Evolutionary conservation across 1,139 yeast species (phyloP).

Genomic region (Yarrowia galli): DNA sequence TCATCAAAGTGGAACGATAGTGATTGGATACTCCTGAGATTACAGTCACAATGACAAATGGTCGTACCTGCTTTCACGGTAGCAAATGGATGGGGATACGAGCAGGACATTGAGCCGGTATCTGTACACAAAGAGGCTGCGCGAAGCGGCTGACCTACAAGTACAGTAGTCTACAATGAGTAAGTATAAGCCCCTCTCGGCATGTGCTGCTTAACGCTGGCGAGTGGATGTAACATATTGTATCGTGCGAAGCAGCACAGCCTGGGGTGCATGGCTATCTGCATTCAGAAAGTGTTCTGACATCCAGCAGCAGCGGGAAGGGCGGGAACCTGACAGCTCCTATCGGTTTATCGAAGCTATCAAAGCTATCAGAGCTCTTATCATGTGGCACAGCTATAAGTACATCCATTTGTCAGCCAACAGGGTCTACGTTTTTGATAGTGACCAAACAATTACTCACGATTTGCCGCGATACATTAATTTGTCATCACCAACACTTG

Average conservation of each 20-base stretch:
- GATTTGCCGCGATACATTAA: not conserved
- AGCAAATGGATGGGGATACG: too few relatives aligned
- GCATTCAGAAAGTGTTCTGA: too few relatives aligned
- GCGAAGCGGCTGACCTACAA: too few relatives aligned
- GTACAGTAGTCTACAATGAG: too few relatives aligned
- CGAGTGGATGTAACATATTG: too few relatives aligned
- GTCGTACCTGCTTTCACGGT: not conserved
- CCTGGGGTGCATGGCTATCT: too few relatives aligned
- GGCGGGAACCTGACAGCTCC: not conserved
- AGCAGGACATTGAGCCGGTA: too few relatives aligned
- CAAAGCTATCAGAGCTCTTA: not conserved
- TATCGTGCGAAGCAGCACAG: too few relatives aligned
- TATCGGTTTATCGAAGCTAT: not conserved
- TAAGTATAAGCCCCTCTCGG: too few relatives aligned
- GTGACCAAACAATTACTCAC: not conserved
- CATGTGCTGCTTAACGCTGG: too few relatives aligned
- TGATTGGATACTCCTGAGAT: not conserved
- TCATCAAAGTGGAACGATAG: not conserved
- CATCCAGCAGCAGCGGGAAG: too few relatives aligned
- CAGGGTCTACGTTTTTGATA: not conserved
- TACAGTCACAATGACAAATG: conserved; percentile 20
- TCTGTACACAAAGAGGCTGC: too few relatives aligned
- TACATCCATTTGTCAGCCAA: not conserved
- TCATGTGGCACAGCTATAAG: not conserved
- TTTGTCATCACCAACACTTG: not conserved